These are phyloP conservation scores for Mycena indigotica DNA, from an alignment of 768 basidiomycete species.

Conservation along the genomic window DNA sequence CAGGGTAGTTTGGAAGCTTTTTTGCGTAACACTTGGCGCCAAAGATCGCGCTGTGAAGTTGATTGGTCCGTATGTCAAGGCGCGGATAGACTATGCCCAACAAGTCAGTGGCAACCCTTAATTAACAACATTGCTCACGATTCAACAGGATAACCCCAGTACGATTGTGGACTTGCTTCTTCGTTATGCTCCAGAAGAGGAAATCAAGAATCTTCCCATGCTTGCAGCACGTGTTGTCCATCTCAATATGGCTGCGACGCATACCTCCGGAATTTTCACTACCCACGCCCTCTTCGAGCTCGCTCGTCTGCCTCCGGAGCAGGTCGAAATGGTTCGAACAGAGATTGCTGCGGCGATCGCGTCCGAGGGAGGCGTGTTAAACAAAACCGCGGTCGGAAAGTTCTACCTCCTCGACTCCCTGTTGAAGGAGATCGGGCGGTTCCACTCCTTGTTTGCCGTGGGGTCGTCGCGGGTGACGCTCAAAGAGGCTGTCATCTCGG, in stretches of 20 bases:
- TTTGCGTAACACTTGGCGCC: conserved; percentile 7
- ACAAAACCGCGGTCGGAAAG: conserved; percentile 19
- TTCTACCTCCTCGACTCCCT: conserved; percentile 23
- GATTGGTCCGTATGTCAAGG: conserved; percentile 15
- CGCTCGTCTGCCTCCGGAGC: conserved; percentile 12
- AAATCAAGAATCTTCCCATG: not conserved
- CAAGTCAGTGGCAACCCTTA: conserved; percentile 8
- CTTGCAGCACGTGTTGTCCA: conserved; percentile 17
- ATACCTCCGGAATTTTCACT: conserved; percentile 21
- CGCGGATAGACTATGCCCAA: conserved; percentile 19
- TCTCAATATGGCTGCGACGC: conserved; percentile 24
- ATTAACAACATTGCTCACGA: not conserved
- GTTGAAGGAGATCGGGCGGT: conserved; percentile 22
- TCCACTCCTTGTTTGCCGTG: conserved; percentile 21
- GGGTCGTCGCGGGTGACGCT: conserved; percentile 18
- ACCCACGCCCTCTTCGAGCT: conserved; percentile 25
- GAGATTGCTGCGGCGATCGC: conserved; percentile 18
- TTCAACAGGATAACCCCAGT: conserved; percentile 1
- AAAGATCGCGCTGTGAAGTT: conserved; percentile 9
- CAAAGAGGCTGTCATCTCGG: conserved; percentile 11
- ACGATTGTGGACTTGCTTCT: conserved; percentile 20
- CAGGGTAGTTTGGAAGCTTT: conserved; percentile 13
- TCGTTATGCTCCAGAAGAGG: conserved; percentile 16
- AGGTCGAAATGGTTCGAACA: conserved; percentile 15
- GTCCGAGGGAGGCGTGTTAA: conserved; percentile 17